phyloP scores from a whole-genome alignment of 805 yeast species.

The Clavispora santaluciae region DNA sequence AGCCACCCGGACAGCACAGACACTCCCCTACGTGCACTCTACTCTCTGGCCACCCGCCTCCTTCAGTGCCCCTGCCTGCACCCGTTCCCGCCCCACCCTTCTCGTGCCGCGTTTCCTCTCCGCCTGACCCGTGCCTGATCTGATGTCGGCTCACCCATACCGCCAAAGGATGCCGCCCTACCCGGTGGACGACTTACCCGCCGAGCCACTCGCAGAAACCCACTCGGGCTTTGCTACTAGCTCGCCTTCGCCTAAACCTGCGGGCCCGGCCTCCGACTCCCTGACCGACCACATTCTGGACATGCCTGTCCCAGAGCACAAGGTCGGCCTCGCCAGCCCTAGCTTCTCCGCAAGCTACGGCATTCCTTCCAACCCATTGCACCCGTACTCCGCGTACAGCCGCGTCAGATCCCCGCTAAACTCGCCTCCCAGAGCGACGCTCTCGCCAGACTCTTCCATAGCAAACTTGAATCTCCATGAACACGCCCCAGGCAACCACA shows the following conservation, averaged over 20 bases:
- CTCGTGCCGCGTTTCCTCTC: not conserved
- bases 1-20: too few species aligned
- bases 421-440: not conserved
- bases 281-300: not conserved
- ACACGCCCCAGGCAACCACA: slow-evolving; percentile 1
- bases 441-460: slow-evolving; percentile 25
- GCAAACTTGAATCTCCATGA: slow-evolving; percentile 27
- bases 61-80: not conserved
- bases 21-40: not conserved
- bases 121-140: not conserved
- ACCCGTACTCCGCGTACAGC: not conserved
- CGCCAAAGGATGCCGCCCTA: slow-evolving; percentile 17
- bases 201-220: not conserved
- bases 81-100: not conserved
- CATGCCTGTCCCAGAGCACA: not conserved
- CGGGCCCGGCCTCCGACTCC: not conserved
- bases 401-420: not conserved
- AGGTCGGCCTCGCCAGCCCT: slow-evolving; percentile 6
- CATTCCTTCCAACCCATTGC: too few species aligned
- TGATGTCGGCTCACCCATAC: slow-evolving; percentile 16
- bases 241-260: not conserved
- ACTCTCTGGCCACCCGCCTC: not conserved
- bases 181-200: slow-evolving; percentile 10
- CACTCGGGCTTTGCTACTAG: too few species aligned
- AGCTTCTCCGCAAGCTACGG: slow-evolving; percentile 4